Percentiles rank a stretch among this genome's conserved stretches.
Evolutionary conservation across 176 grass and related monocot species (phyloP).

Genomic region (Eragrostis curvula): DNA sequence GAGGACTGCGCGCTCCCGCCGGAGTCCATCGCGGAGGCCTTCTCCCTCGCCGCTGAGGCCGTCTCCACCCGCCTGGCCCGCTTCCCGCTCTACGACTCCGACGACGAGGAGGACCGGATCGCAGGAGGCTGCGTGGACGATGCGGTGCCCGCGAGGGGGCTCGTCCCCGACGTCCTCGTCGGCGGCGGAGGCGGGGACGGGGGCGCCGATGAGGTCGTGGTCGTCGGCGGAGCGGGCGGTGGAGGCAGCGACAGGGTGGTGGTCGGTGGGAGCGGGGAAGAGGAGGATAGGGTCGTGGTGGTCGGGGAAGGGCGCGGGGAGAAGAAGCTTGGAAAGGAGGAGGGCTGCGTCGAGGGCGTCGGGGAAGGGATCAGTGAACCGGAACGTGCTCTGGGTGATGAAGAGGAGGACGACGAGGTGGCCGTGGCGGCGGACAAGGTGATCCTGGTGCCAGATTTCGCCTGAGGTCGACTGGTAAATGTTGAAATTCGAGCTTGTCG

Average conservation of each 20-base stretch:
- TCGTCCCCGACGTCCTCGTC: slow-evolving; percentile 29
- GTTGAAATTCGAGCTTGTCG: background rate
- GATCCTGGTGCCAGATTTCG: slow-evolving; percentile 40
- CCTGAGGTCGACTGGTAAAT: slow-evolving; percentile 18
- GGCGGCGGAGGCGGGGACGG: background rate
- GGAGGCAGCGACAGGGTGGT: slow-evolving; percentile 26
- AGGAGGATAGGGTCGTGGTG: slow-evolving; percentile 38
- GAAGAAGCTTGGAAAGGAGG: slow-evolving; percentile 10
- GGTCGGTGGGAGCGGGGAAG: slow-evolving; percentile 13
- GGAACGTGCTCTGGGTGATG: background rate
- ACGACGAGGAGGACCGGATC: slow-evolving; percentile 11
- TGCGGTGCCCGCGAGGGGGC: background rate
- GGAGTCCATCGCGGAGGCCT: slow-evolving; percentile 85
- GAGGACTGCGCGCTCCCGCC: slow-evolving; percentile 89
- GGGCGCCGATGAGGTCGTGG: slow-evolving; percentile 23
- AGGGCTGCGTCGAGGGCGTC: slow-evolving; percentile 38
- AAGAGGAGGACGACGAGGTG: background rate
- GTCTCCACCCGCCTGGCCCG: slow-evolving; percentile 44
- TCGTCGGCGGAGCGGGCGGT: slow-evolving; percentile 1
- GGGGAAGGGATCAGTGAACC: background rate
- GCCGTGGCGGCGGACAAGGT: background rate
- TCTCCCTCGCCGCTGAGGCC: slow-evolving; percentile 63
- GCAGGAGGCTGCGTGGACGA: slow-evolving; percentile 34
- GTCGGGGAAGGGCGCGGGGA: slow-evolving; percentile 32
- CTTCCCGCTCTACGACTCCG: slow-evolving; percentile 24